phyloP scores from a whole-genome alignment of 169 alveolate genomes.

The Cryptosporidium bovis region DNA sequence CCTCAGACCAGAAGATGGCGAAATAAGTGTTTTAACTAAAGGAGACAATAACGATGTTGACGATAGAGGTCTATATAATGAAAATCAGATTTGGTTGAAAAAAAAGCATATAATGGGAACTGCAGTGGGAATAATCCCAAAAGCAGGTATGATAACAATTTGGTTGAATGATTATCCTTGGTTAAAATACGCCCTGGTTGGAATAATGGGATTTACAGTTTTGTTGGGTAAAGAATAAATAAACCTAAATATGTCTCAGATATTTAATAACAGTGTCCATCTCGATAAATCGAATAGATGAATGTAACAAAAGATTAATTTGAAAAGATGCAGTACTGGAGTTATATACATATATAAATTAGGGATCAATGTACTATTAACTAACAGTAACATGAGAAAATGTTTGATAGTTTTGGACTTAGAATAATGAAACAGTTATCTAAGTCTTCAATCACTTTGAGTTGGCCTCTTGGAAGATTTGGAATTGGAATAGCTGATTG shows the following conservation, averaged over 20 bases:
- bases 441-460: constrained; percentile 14
- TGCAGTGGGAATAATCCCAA: constrained; percentile 88
- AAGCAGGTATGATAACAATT: constrained; percentile 92
- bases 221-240: constrained; percentile 70
- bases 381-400: constrained; percentile 11
- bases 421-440: constrained; percentile 22
- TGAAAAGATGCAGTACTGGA: no score
- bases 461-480: constrained; percentile 55
- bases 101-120: constrained; percentile 89
- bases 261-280: background rate
- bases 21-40: constrained; percentile 88
- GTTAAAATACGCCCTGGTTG: constrained; percentile 79
- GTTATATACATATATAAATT: background rate
- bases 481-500: constrained; percentile 66
- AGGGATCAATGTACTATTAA: background rate
- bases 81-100: constrained; percentile 86
- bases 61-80: constrained; percentile 92
- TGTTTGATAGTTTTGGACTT: constrained; percentile 26
- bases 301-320: no score
- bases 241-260: background rate
- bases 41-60: constrained; percentile 95
- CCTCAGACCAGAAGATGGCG: constrained; percentile 80
- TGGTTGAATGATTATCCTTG: constrained; percentile 90
- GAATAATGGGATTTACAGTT: constrained; percentile 78
- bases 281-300: no score